These are phyloP conservation scores for Tagetes erecta DNA, from an alignment of 129 eudicot species.

Conservation along the genomic window DNA sequence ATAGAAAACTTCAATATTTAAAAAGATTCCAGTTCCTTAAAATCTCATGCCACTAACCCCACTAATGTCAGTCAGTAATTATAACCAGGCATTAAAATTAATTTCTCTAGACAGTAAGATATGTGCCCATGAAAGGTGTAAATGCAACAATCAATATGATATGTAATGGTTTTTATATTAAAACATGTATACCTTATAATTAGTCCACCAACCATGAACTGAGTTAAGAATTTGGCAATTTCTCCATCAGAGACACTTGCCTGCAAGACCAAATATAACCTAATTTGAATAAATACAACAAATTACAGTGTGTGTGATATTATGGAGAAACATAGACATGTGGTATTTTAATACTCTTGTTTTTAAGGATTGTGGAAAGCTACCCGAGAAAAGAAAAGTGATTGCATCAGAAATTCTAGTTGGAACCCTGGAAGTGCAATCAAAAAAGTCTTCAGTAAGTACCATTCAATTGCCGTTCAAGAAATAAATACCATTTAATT, in stretches of 20 bases:
- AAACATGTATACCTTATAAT: constrained; percentile 58
- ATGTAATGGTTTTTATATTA: neutral
- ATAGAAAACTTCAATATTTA: constrained; percentile 1
- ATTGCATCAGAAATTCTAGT: constrained; percentile 92
- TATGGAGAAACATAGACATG: constrained; percentile 10
- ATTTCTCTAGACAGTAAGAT: neutral
- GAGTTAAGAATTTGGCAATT: constrained; percentile 63
- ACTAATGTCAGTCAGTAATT: neutral
- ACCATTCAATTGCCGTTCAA: neutral
- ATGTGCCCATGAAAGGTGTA: neutral
- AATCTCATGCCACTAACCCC: constrained; percentile 6
- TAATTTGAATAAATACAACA: constrained; percentile 7
- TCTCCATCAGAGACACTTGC: constrained; percentile 79
- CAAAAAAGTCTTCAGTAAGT: constrained; percentile 22
- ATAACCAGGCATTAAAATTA: neutral
- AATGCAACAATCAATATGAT: neutral
- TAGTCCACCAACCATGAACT: constrained; percentile 65
- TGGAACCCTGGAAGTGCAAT: constrained; percentile 69
- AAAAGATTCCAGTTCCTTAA: constrained; percentile 1
- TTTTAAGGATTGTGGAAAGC: constrained; percentile 17
- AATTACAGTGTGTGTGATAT: constrained; percentile 7
- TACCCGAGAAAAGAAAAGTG: constrained; percentile 89
- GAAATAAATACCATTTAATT: neutral
- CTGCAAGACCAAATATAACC: constrained; percentile 49
- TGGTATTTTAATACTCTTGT: neutral